Conservation (phyloP, 1,284 basidiomycete genomes). For the Fomitopsis pinicola region DNA sequence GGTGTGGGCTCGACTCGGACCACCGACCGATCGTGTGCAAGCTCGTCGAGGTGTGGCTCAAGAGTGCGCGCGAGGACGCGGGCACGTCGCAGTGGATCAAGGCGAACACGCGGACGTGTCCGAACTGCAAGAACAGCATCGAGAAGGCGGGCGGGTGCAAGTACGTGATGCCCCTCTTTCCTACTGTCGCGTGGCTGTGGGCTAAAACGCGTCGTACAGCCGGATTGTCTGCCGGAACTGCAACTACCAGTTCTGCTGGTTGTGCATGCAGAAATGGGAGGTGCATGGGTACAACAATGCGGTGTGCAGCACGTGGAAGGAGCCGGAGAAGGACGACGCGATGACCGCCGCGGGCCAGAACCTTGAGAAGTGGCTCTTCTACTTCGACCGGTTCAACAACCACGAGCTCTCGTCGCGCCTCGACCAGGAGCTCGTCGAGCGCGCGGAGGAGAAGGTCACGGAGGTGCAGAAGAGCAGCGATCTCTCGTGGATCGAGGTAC, state of each 20-base stretch:
- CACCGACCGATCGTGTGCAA: conserved; percentile 63
- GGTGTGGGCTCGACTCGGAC: conserved; percentile 46
- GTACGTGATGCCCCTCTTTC: conserved; percentile 29
- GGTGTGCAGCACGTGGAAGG: conserved; percentile 65
- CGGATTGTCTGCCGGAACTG: conserved; percentile 52
- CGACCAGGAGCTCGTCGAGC: conserved; percentile 53
- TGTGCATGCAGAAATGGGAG: conserved; percentile 64
- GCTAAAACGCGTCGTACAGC: conserved; percentile 9
- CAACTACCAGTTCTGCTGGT: conserved; percentile 66
- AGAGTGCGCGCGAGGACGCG: conserved; percentile 65
- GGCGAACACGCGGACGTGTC: conserved; percentile 67
- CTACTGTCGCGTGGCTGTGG: neutral
- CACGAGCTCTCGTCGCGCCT: conserved; percentile 65
- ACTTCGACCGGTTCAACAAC: conserved; percentile 64
- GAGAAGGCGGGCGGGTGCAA: conserved; percentile 75
- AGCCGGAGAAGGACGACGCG: conserved; percentile 47
- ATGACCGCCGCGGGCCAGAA: conserved; percentile 49
- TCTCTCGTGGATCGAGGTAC: conserved; percentile 68
- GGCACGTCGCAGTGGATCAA: conserved; percentile 70
- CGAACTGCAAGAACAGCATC: conserved; percentile 62
- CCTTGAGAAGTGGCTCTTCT: conserved; percentile 66
- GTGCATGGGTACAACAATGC: conserved; percentile 60
- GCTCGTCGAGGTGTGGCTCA: conserved; percentile 56
- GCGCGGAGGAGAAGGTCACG: conserved; percentile 68
- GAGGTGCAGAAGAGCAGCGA: conserved; percentile 56